phyloP scores from a whole-genome alignment of 768 basidiomycete genomes.

The Phanerochaete sordida region DNA sequence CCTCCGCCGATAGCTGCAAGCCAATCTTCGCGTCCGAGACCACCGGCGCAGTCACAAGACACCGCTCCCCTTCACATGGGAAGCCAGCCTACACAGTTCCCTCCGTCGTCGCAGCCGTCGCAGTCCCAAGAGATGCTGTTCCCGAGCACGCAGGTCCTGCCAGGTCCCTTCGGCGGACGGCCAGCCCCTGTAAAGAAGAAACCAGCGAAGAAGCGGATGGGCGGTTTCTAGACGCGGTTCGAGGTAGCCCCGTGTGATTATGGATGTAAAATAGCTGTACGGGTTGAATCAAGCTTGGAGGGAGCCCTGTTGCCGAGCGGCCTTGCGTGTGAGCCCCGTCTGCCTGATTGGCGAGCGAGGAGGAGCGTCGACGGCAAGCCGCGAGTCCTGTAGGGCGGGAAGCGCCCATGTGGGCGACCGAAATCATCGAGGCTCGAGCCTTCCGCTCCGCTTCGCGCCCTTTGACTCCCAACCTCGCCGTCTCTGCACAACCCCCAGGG shows the following conservation, averaged over 20 bases:
- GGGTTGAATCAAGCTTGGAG: background rate
- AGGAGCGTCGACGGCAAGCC: background rate
- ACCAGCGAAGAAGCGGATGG: slow-evolving; percentile 59
- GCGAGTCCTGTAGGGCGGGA: background rate
- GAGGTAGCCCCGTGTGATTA: background rate
- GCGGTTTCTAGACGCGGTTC: slow-evolving; percentile 56
- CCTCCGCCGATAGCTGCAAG: slow-evolving; percentile 17
- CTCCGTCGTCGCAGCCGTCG: background rate
- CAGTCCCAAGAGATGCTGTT: slow-evolving; percentile 39
- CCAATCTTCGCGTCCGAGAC: slow-evolving; percentile 9
- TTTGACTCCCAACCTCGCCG: background rate
- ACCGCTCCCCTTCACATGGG: slow-evolving; percentile 4
- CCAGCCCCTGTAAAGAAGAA: slow-evolving; percentile 50
- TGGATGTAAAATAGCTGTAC: background rate
- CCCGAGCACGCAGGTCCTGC: slow-evolving; percentile 66
- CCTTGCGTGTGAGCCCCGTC: background rate
- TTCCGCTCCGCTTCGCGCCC: background rate
- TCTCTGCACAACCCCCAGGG: background rate
- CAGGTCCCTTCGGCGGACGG: slow-evolving; percentile 70
- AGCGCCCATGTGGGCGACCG: background rate
- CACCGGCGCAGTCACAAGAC: slow-evolving; percentile 4
- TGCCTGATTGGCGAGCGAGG: background rate
- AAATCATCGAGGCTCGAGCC: background rate
- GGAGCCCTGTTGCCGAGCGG: background rate
- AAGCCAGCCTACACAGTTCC: slow-evolving; percentile 17